phyloP scores from a whole-genome alignment of 2,329 filamentous ascomycete genomes.

The Epichloe typhina region DNA sequence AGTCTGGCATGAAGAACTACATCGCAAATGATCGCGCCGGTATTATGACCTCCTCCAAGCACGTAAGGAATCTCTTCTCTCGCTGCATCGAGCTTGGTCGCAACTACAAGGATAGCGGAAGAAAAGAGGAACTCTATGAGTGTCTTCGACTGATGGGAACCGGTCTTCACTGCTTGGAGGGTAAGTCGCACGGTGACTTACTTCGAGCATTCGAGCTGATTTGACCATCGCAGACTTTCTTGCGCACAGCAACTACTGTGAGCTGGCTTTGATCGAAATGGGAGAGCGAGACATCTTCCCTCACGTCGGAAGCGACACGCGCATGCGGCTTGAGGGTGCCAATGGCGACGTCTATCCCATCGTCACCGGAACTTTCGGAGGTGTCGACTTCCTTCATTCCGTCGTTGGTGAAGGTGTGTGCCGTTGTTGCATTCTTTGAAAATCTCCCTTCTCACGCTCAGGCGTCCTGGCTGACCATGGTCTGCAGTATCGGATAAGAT shows the following conservation, averaged over 20 bases:
- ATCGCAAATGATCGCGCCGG: conserved; percentile 71
- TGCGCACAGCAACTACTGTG: conserved; percentile 86
- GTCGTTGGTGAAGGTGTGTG: conserved; percentile 53
- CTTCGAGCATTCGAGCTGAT: not conserved
- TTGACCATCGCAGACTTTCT: conserved; percentile 52
- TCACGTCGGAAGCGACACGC: conserved; percentile 67
- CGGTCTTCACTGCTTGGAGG: conserved; percentile 77
- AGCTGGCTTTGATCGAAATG: conserved; percentile 77
- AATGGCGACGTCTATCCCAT: conserved; percentile 60
- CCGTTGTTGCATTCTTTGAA: not conserved
- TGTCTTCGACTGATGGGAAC: conserved; percentile 77
- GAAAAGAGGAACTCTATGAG: conserved; percentile 67
- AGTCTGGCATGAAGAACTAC: conserved; percentile 80
- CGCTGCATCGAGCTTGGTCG: conserved; percentile 70
- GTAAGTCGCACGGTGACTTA: conserved; percentile 20
- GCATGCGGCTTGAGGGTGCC: conserved; percentile 55
- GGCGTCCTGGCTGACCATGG: not conserved
- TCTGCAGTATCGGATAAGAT: conserved; percentile 68
- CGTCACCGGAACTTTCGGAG: conserved; percentile 85
- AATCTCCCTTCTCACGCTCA: not conserved
- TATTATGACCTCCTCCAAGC: conserved; percentile 70
- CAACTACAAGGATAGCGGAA: conserved; percentile 45
- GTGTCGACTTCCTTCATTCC: conserved; percentile 86
- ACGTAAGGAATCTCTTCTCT: conserved; percentile 62
- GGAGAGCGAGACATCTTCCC: conserved; percentile 74